A percentile compares a stretch with the other conserved stretches of the same genome.
These are phyloP conservation scores for Solidago caesia DNA, from an alignment of 129 eudicot genomes.

Conservation along the genomic window DNA sequence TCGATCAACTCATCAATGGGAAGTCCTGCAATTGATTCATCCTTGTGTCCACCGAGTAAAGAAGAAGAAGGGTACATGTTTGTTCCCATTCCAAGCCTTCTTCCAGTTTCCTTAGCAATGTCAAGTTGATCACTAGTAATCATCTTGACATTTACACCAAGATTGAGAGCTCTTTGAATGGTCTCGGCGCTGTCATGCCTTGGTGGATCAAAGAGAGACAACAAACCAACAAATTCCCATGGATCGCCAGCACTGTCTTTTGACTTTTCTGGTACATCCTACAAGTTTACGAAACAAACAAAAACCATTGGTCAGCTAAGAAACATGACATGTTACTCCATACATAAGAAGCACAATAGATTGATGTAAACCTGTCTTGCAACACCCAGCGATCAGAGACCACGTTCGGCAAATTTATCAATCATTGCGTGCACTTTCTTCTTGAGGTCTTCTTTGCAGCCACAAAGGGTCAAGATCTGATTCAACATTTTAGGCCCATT, in stretches of 20 bases:
- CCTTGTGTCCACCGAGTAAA: constrained; percentile 65
- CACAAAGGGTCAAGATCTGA: constrained; percentile 49
- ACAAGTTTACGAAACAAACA: background rate
- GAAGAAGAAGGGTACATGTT: constrained; percentile 72
- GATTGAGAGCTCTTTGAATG: constrained; percentile 62
- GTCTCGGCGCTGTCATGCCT: constrained; percentile 73
- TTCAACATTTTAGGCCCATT: background rate
- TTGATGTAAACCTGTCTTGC: constrained; percentile 58
- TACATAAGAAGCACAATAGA: background rate
- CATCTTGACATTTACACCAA: constrained; percentile 85
- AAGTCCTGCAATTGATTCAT: constrained; percentile 53
- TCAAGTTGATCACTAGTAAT: constrained; percentile 85
- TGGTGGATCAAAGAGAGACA: constrained; percentile 79
- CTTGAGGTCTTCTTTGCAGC: constrained; percentile 60
- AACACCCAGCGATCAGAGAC: constrained; percentile 70
- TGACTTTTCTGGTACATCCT: constrained; percentile 68
- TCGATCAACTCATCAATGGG: constrained; percentile 65
- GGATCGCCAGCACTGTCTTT: constrained; percentile 62
- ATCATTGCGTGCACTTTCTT: constrained; percentile 56
- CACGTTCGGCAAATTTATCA: constrained; percentile 71
- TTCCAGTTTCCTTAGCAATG: constrained; percentile 65
- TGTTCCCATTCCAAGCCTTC: constrained; percentile 72
- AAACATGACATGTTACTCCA: background rate
- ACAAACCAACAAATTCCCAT: constrained; percentile 68
- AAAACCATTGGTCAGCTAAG: constrained; percentile 12